A percentile compares a stretch with the other conserved stretches of the same genome.
Conservation (phyloP, 2,329 filamentous ascomycete genomes). For the Neofusicoccum laricinum region DNA sequence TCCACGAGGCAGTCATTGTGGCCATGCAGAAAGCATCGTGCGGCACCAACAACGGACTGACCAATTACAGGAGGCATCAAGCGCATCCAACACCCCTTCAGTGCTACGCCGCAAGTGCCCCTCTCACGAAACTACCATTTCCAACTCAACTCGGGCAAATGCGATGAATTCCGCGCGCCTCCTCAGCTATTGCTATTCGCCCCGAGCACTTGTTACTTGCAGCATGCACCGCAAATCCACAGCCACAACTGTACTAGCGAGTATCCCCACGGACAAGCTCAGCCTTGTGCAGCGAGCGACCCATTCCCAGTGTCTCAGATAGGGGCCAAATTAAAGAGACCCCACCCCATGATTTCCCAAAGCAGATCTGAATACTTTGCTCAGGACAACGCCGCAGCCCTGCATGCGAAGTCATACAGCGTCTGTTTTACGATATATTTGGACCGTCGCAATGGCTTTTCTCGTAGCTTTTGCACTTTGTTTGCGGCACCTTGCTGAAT, state of each 20-base stretch:
- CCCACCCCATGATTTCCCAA: constrained; percentile 9
- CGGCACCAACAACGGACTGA: not conserved
- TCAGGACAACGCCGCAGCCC: constrained; percentile 9
- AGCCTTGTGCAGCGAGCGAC: not conserved
- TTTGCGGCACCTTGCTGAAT: constrained; percentile 21
- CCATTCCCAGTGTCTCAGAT: constrained; percentile 5
- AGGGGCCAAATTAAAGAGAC: constrained; percentile 13
- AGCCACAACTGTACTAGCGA: not conserved
- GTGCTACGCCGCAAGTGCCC: not conserved
- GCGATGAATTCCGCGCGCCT: not conserved
- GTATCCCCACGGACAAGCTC: not conserved
- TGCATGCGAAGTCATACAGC: not conserved
- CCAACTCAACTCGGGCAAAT: not conserved
- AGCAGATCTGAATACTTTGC: constrained; percentile 10
- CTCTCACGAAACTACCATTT: not conserved
- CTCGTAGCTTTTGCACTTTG: constrained; percentile 20
- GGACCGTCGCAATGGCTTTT: constrained; percentile 19
- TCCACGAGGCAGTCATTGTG: not conserved
- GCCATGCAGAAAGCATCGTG: not conserved
- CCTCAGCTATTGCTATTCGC: not conserved
- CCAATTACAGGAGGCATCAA: not conserved
- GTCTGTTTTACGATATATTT: constrained; percentile 3
- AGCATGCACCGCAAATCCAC: not conserved
- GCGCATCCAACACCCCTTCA: not conserved
- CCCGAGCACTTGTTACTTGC: not conserved